phyloP scores from a whole-genome alignment of 495 filamentous ascomycete genomes.

The Lophium mytilinum region DNA sequence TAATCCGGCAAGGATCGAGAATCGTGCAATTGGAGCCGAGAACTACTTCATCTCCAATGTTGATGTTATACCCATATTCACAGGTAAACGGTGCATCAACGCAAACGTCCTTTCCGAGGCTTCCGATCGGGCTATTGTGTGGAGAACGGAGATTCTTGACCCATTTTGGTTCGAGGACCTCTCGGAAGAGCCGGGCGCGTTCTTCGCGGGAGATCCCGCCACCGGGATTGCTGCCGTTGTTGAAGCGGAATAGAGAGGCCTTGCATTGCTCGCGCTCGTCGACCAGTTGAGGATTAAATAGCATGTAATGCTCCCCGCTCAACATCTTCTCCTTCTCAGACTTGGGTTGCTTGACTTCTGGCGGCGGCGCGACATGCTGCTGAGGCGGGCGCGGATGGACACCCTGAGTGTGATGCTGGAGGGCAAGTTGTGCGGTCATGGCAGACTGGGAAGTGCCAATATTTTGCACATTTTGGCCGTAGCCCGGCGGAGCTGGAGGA shows the following conservation, averaged over 20 bases:
- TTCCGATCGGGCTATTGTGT: slow-evolving; percentile 2
- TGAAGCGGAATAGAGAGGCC: slow-evolving; percentile 77
- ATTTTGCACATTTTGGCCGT: background rate
- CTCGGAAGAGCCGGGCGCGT: slow-evolving; percentile 69
- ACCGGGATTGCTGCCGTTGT: slow-evolving; percentile 75
- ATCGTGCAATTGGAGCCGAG: slow-evolving; percentile 84
- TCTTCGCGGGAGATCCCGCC: slow-evolving; percentile 69
- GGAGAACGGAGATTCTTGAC: background rate
- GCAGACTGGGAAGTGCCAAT: slow-evolving; percentile 1
- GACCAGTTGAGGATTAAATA: slow-evolving; percentile 67
- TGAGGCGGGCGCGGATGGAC: slow-evolving; percentile 9
- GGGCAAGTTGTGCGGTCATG: slow-evolving; percentile 19
- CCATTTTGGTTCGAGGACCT: slow-evolving; percentile 46
- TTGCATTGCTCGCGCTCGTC: slow-evolving; percentile 84
- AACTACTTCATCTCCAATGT: slow-evolving; percentile 75
- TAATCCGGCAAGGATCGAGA: slow-evolving; percentile 65
- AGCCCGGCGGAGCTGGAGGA: background rate
- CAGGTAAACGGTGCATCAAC: slow-evolving; percentile 90
- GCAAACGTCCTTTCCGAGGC: slow-evolving; percentile 62
- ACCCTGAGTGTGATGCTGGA: slow-evolving; percentile 19
- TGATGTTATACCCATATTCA: slow-evolving; percentile 93
- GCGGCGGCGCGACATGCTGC: slow-evolving; percentile 21
- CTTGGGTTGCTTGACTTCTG: slow-evolving; percentile 33
- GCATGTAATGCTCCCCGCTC: slow-evolving; percentile 68
- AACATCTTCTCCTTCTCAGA: slow-evolving; percentile 96